Conservation (phyloP, 306 rosid species). For the peach (Prunus persica) region Prunus_persica_NCBIv2 NC_034010.1:24880501-24881000, state of each 20-base stretch:
- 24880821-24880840: conserved; percentile 10
- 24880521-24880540: conserved; percentile 86
- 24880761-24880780: neutral
- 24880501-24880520: conserved; percentile 76
- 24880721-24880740: neutral
- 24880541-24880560: conserved; percentile 90
- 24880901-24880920: conserved; percentile 99
- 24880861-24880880: conserved; percentile 71
- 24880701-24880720: neutral
- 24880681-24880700: neutral
- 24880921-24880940: conserved; percentile 95
- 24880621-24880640: neutral
- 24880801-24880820: neutral
- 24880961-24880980: conserved; percentile 82
- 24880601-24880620: conserved; percentile 9
- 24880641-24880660: no score
- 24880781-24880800: neutral
- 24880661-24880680: neutral
- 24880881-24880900: conserved; percentile 80
- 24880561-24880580: conserved; percentile 37
- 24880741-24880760: neutral
- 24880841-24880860: conserved; percentile 67
- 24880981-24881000: conserved; percentile 80
- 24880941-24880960: conserved; percentile 88
- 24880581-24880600: conserved; percentile 22